A percentile compares a stretch with the other conserved stretches of the same genome.
Evolutionary conservation across 495 filamentous ascomycete genomes (phyloP).

Genomic region (Cudoniella acicularis): DNA sequence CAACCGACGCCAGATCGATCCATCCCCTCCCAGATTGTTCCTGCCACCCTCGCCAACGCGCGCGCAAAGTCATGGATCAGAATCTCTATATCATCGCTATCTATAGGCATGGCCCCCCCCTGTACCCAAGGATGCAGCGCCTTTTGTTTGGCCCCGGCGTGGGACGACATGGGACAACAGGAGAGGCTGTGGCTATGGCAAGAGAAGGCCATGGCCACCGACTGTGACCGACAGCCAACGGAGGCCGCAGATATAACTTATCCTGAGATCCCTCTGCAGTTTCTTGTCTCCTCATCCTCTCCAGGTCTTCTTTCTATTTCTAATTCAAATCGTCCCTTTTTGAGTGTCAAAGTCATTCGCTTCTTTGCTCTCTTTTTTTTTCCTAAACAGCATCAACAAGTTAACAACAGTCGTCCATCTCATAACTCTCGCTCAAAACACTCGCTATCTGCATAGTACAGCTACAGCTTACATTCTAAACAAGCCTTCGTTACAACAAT

Average conservation of each 20-base stretch:
- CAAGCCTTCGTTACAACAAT: slow-evolving; percentile 4
- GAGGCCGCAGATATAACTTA: slow-evolving; percentile 24
- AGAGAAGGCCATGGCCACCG: slow-evolving; percentile 10
- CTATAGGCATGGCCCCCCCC: neutral
- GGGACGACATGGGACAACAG: slow-evolving; percentile 17
- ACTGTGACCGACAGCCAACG: slow-evolving; percentile 18
- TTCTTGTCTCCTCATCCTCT: slow-evolving; percentile 28
- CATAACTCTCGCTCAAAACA: slow-evolving; percentile 20
- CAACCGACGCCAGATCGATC: neutral
- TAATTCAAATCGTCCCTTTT: slow-evolving; percentile 28
- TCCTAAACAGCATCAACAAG: slow-evolving; percentile 23
- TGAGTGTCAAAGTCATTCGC: slow-evolving; percentile 54
- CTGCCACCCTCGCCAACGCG: slow-evolving; percentile 12
- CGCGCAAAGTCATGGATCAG: slow-evolving; percentile 19
- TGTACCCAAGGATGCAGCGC: neutral
- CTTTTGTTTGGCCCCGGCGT: neutral
- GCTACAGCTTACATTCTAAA: slow-evolving; percentile 17
- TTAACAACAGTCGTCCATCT: slow-evolving; percentile 4
- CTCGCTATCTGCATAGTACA: slow-evolving; percentile 3
- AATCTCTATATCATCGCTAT: neutral
- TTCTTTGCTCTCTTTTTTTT: slow-evolving; percentile 45
- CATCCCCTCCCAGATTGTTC: neutral
- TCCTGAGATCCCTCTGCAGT: slow-evolving; percentile 22
- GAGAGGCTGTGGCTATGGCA: slow-evolving; percentile 18
- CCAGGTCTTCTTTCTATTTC: slow-evolving; percentile 30